These are phyloP conservation scores for Mortierella sp. DNA, from an alignment of 371 early-diverging fungal genomes.

Conservation along the genomic window DNA sequence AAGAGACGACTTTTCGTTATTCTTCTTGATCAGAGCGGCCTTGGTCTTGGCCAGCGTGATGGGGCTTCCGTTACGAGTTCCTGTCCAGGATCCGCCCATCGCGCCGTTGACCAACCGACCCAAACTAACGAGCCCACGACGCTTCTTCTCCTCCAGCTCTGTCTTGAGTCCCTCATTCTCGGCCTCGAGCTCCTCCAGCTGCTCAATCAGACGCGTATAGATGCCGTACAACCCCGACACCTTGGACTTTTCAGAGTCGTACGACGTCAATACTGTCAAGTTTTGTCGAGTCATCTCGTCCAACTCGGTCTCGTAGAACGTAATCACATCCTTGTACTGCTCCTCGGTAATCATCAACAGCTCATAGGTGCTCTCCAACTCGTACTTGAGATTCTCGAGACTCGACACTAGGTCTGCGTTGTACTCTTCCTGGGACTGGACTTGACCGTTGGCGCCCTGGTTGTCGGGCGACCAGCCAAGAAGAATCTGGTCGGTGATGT, in stretches of 20 bases:
- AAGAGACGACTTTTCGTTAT: conserved; percentile 18
- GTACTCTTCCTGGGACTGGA: conserved; percentile 53
- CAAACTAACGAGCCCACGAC: conserved; percentile 47
- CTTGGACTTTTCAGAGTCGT: conserved; percentile 58
- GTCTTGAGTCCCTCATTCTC: conserved; percentile 58
- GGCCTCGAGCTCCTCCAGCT: conserved; percentile 57
- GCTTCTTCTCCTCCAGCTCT: conserved; percentile 54
- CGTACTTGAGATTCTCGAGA: conserved; percentile 61
- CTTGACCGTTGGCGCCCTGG: conserved; percentile 36
- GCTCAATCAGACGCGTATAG: conserved; percentile 53
- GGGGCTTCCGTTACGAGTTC: conserved; percentile 35
- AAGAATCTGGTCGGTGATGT: conserved; percentile 67
- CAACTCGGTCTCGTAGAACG: conserved; percentile 67
- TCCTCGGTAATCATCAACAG: conserved; percentile 71
- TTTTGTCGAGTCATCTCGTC: conserved; percentile 63
- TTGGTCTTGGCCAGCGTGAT: conserved; percentile 35
- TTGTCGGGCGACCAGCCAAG: conserved; percentile 45
- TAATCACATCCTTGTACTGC: conserved; percentile 66
- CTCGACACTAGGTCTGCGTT: conserved; percentile 41
- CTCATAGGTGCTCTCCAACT: conserved; percentile 69
- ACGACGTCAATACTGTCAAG: conserved; percentile 46
- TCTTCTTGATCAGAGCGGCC: conserved; percentile 20
- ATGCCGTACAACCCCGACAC: conserved; percentile 42
- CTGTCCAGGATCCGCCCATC: conserved; percentile 53
- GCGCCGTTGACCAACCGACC: conserved; percentile 52